Evolutionary conservation across 2,329 filamentous ascomycete species (phyloP).

Genomic region (Alternaria longipes): DNA sequence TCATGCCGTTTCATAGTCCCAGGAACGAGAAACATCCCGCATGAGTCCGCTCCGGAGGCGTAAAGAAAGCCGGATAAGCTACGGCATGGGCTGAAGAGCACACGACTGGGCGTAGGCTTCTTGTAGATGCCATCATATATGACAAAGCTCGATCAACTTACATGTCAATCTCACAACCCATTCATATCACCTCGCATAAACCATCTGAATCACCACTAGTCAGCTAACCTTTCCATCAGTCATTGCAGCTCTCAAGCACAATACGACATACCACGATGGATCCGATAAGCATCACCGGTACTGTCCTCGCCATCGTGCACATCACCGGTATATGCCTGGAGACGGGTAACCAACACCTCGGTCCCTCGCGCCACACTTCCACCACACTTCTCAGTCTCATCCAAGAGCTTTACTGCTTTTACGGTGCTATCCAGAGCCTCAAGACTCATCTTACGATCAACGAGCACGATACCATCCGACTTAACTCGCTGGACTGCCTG

Average conservation of each 20-base stretch:
- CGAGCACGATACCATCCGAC: not conserved
- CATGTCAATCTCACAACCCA: not conserved
- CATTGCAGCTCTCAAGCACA: not conserved
- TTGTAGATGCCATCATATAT: rapidly evolving
- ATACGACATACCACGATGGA: not conserved
- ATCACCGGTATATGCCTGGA: not conserved
- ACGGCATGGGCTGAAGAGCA: not conserved
- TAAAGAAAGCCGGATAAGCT: too few relatives aligned
- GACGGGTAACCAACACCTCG: not conserved
- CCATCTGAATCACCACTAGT: not conserved
- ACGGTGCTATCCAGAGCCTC: not conserved
- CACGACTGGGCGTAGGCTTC: not conserved
- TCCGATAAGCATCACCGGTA: not conserved
- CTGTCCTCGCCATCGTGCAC: not conserved
- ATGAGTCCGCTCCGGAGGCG: not conserved
- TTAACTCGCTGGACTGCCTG: not conserved
- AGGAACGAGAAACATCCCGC: not conserved
- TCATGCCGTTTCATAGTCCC: not conserved
- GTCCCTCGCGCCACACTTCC: not conserved
- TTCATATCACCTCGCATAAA: not conserved
- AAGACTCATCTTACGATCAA: not conserved
- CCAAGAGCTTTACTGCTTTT: not conserved
- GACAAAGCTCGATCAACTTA: not conserved
- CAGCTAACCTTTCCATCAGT: not conserved
- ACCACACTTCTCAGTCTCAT: not conserved